These are phyloP conservation scores for Aspergillus sp. DNA, from an alignment of 2,329 filamentous ascomycete genomes.

Conservation along the genomic window DNA sequence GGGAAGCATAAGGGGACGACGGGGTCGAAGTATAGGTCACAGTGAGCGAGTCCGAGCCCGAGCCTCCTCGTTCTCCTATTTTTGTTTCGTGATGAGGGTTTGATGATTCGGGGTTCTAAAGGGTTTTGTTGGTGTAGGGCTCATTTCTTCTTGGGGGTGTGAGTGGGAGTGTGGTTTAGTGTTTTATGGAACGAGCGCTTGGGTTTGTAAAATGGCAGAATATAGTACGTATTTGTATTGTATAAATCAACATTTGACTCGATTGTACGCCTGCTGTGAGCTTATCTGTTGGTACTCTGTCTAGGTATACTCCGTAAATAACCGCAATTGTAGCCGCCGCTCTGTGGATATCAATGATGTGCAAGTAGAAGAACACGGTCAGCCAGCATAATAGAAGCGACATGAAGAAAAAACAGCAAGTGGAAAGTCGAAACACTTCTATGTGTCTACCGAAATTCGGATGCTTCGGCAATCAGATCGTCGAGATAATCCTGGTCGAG, in stretches of 20 bases:
- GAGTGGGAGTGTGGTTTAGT: not conserved
- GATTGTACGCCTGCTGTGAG: not conserved
- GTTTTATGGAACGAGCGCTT: too few relatives aligned
- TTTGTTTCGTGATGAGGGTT: not conserved
- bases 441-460: not conserved
- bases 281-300: not conserved
- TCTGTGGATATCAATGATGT: constrained; percentile 21
- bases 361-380: not conserved
- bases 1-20: constrained; percentile 2
- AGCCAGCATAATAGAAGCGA: not conserved
- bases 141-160: not conserved
- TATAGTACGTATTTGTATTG: not conserved
- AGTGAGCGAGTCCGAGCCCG: not conserved
- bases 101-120: not conserved
- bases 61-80: not conserved
- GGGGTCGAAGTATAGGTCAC: not conserved
- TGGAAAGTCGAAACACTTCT: not conserved
- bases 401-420: too few relatives aligned
- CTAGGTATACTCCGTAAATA: not conserved
- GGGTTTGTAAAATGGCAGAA: not conserved
- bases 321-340: not conserved
- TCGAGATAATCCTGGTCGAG: constrained; percentile 54
- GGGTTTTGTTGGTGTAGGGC: not conserved
- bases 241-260: not conserved
- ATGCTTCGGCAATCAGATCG: constrained; percentile 12